A percentile compares a stretch with the other conserved stretches of the same genome.
phyloP scores from a whole-genome alignment of 2,329 filamentous ascomycete genomes.

The Aspergillus neotritici region DNA sequence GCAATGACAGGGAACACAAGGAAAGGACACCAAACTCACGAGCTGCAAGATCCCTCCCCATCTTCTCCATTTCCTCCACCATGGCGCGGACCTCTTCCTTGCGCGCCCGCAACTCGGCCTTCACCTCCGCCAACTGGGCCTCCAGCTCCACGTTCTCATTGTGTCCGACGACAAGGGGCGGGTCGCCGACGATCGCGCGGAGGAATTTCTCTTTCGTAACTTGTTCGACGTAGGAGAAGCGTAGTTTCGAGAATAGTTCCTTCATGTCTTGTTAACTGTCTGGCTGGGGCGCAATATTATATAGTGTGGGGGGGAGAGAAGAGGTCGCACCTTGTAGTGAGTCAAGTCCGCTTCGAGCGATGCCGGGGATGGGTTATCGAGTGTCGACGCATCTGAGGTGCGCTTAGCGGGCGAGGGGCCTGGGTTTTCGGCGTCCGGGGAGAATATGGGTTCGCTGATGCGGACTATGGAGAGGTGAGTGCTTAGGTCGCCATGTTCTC shows the following conservation, averaged over 20 bases:
- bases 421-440: slow-evolving; percentile 27
- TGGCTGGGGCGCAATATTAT: not conserved
- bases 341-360: slow-evolving; percentile 75
- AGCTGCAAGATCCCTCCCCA: slow-evolving; percentile 60
- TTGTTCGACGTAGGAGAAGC: slow-evolving; percentile 96
- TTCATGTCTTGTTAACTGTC: slow-evolving; percentile 21
- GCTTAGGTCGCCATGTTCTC: slow-evolving; percentile 45
- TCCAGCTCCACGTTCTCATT: slow-evolving; percentile 78
- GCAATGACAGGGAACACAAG: not conserved
- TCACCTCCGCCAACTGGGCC: slow-evolving; percentile 61
- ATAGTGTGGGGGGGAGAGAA: not conserved
- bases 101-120: slow-evolving; percentile 69
- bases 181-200: slow-evolving; percentile 82
- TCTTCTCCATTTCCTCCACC: slow-evolving; percentile 65
- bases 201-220: slow-evolving; percentile 98
- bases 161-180: slow-evolving; percentile 75
- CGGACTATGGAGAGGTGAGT: slow-evolving; percentile 62
- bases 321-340: slow-evolving; percentile 65
- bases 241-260: slow-evolving; percentile 90
- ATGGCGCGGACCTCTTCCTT: slow-evolving; percentile 73
- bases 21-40: slow-evolving; percentile 30
- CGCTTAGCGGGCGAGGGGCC: slow-evolving; percentile 43
- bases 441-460: slow-evolving; percentile 68
- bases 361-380: slow-evolving; percentile 65
- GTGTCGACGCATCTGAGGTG: slow-evolving; percentile 66